Evolutionary conservation across 2,329 filamentous ascomycete genomes (phyloP).

Genomic region (Verticillium tricorpus): DNA sequence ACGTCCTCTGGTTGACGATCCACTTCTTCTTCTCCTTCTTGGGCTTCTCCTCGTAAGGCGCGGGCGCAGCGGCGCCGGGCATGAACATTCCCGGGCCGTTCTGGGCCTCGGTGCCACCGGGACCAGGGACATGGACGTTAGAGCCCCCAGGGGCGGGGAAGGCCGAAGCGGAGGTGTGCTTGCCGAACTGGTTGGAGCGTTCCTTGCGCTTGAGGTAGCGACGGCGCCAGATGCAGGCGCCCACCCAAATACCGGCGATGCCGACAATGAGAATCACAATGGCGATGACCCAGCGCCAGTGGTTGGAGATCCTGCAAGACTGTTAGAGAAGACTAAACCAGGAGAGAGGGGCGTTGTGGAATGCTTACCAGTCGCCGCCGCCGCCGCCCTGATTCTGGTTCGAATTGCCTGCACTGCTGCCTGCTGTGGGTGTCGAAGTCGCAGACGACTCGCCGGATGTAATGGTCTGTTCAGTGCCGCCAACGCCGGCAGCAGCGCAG

Average conservation of each 20-base stretch:
- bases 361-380: conserved; percentile 43
- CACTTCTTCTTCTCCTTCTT: conserved; percentile 45
- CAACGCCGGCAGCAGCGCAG: conserved; percentile 48
- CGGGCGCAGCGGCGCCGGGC: conserved; percentile 20
- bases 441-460: neutral
- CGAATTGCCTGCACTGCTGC: conserved; percentile 10
- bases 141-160: conserved; percentile 28
- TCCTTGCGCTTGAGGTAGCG: conserved; percentile 70
- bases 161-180: conserved; percentile 27
- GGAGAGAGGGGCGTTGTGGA: conserved; percentile 4
- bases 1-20: conserved; percentile 39
- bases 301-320: conserved; percentile 56
- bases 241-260: conserved; percentile 62
- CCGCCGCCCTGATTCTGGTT: conserved; percentile 14
- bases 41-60: conserved; percentile 29
- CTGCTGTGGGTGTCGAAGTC: conserved; percentile 22
- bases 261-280: conserved; percentile 68
- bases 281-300: conserved; percentile 81
- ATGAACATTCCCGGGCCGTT: conserved; percentile 26
- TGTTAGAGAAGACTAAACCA: neutral
- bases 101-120: conserved; percentile 18
- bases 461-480: conserved; percentile 13
- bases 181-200: conserved; percentile 45
- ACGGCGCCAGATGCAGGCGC: conserved; percentile 66
- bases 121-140: conserved; percentile 22